Conservation (phyloP, 805 yeast species). For the Zygosaccharomyces kombuchaensis region DNA sequence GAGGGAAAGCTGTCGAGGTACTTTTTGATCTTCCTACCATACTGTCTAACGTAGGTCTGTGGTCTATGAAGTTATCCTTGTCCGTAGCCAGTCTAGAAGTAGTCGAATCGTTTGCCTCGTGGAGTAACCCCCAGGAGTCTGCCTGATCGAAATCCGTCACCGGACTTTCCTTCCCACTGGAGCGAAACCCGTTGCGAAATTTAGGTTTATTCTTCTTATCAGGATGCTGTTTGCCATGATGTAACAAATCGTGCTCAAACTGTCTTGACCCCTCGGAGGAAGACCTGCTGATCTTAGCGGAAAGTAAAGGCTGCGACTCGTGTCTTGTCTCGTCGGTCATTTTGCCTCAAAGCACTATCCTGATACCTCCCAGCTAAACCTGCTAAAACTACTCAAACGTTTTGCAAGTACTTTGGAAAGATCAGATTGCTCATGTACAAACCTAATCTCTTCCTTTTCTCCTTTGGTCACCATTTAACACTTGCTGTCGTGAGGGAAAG, state of each 20-base stretch:
- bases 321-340: constrained; percentile 3
- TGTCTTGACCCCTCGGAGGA: constrained; percentile 11
- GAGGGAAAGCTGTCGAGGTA: constrained; percentile 3
- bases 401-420: not conserved
- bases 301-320: constrained; percentile 10
- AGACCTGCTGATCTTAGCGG: constrained; percentile 13
- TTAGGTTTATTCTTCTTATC: not conserved
- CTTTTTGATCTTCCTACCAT: constrained; percentile 12
- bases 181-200: constrained; percentile 3
- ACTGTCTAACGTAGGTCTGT: constrained; percentile 21
- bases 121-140: constrained; percentile 34
- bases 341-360: not conserved
- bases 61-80: constrained; percentile 25
- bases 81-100: constrained; percentile 8
- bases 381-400: not conserved
- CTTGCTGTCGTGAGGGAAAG: not conserved
- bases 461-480: not conserved
- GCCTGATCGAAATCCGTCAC: constrained; percentile 31
- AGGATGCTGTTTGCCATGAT: constrained; percentile 1
- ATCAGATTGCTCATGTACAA: constrained; percentile 2
- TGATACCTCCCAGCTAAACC: not conserved
- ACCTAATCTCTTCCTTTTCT: not conserved
- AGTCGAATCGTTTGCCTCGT: constrained; percentile 24
- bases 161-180: constrained; percentile 5
- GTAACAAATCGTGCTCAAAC: constrained; percentile 3